Evolutionary conservation across 148 eudicot genomes (phyloP), one percentile per base, ranked within the genome.

Genomic region (Rheum nobile): DNA sequence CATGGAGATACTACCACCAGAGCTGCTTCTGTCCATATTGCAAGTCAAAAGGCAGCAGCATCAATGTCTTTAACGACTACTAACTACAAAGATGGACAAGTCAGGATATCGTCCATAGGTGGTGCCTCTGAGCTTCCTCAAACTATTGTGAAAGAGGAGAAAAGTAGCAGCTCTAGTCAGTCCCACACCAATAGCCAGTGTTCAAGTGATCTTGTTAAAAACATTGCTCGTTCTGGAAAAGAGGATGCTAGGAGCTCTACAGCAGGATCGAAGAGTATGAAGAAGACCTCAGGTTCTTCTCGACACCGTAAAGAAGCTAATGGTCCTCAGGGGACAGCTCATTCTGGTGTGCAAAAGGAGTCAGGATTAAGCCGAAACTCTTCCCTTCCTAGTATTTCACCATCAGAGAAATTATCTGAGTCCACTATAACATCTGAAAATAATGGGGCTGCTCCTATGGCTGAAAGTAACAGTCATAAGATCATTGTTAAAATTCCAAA

Each of bases 401-500:
- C 80, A 13, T 67, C 77, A 16, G 99, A 92, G 59, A 92, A 84
- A 48, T 46, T 67, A 0, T 46, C 72, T 6, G 35, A 59, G 41
- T 65, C 87, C 59, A 46, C 73, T 44, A 50, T 57, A 54, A 73
- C 44, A 9, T 17, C 71, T 72, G 90, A 81, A 71, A 83, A 75
- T 67, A 79, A 54, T 28, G 17, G 67, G 75, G 93, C 88, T 76
- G 77, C 84, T 48, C 35, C 76, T 71, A 42, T 71, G 74, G 83
- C 81, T 50, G 85, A 86, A 16, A 85, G 80, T 69, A 88, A 79
- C 82, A 87, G 71, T 69, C 90, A 83, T 72, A 83, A 86, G 80
- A 77, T 96, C 19, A 89, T 90, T 76, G 97, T 96, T 67, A 90
- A 85, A 80, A 78, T 96, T 71, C 85, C 92, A 34, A 92, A 88